Percentiles rank a stretch among this genome's conserved stretches.
Evolutionary conservation across 2,329 filamentous ascomycete species (phyloP).

Genomic region (Colletotrichum higginsianum): DNA sequence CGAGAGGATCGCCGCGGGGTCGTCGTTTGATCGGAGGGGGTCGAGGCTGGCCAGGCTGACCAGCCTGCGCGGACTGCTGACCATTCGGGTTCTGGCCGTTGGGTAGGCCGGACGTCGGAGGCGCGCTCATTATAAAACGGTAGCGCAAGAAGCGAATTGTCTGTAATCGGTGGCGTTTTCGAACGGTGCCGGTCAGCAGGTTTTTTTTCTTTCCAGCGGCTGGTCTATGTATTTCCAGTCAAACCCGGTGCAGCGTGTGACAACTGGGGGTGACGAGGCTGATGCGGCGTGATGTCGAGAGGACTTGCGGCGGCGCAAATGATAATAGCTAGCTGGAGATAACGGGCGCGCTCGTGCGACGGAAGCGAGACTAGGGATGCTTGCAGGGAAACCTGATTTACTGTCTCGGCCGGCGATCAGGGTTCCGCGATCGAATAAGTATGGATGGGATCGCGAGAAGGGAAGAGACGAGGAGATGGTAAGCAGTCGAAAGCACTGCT

Average conservation of each 20-base stretch:
- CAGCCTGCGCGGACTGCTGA: conserved; percentile 39
- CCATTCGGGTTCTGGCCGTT: conserved; percentile 52
- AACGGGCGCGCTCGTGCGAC: neutral
- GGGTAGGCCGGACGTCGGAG: conserved; percentile 53
- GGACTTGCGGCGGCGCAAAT: conserved; percentile 14
- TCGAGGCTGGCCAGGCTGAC: conserved; percentile 46
- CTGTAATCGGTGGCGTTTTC: neutral
- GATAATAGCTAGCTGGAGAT: neutral
- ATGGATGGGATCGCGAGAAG: conserved; percentile 8
- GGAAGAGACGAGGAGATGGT: conserved; percentile 20
- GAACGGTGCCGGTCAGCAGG: too few species aligned
- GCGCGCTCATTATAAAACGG: conserved; percentile 60
- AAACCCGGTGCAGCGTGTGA: neutral
- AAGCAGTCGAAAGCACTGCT: conserved; percentile 11
- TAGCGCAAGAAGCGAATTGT: neutral
- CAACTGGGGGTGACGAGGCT: neutral
- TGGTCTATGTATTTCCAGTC: neutral
- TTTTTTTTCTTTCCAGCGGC: neutral
- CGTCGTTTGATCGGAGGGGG: conserved; percentile 60
- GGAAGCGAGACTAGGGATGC: neutral
- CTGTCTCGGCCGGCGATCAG: neutral
- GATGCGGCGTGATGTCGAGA: conserved; percentile 2
- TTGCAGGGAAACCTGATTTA: neutral
- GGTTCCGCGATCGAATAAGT: neutral
- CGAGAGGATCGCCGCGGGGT: conserved; percentile 73